These are phyloP conservation scores for Posidonia australis DNA, from an alignment of 106 monocot genomes.

Conservation along the genomic window DNA sequence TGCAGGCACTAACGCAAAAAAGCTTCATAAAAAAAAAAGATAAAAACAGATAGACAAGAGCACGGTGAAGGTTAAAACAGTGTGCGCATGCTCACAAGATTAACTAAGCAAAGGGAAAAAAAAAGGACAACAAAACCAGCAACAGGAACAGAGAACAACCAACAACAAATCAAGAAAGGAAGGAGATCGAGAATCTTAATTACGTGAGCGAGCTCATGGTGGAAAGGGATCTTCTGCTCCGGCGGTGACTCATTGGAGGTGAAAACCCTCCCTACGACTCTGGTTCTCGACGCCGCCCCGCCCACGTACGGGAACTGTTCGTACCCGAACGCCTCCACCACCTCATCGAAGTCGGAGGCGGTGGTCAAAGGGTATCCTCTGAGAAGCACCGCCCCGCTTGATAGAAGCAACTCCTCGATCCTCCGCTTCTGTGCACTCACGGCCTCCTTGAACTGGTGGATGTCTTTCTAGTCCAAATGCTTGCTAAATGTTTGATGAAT, in stretches of 20 bases:
- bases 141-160: too few species aligned
- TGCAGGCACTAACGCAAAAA: too few species aligned
- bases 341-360: slow-evolving; percentile 57
- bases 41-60: too few species aligned
- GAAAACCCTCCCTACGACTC: slow-evolving; percentile 77
- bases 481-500: too few species aligned
- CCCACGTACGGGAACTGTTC: slow-evolving; percentile 78
- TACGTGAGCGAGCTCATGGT: slow-evolving; percentile 93
- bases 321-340: slow-evolving; percentile 73
- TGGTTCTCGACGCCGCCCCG: slow-evolving; percentile 78
- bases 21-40: too few species aligned
- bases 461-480: too few species aligned
- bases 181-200: background rate
- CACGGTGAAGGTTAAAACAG: too few species aligned
- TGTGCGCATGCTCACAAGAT: too few species aligned
- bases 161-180: background rate
- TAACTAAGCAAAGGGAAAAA: too few species aligned
- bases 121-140: too few species aligned
- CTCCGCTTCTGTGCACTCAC: slow-evolving; percentile 24
- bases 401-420: slow-evolving; percentile 46
- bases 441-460: slow-evolving; percentile 27
- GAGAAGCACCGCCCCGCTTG: slow-evolving; percentile 56
- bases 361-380: slow-evolving; percentile 54
- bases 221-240: slow-evolving; percentile 82
- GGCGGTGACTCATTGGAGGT: slow-evolving; percentile 95